Evolutionary conservation across 441 rosid genomes (phyloP), one percentile per base, ranked within the genome.

Genomic region (Cnidoscolus chayamansa): DNA sequence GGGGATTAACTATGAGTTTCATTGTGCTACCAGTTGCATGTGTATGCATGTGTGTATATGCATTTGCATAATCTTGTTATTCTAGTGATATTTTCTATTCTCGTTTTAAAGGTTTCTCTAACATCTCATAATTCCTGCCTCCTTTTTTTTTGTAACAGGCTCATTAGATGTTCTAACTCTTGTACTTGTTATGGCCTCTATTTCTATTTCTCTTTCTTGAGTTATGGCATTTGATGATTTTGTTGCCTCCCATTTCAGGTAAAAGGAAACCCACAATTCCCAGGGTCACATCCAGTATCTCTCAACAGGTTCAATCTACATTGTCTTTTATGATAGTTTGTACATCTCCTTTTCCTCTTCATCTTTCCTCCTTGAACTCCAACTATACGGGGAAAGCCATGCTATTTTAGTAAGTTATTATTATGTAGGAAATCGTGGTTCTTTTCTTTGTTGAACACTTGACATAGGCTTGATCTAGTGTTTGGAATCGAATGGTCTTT

Each of bases 281-380:
- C 99, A 4, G 99, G 99, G 58, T 96, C 99, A 32, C 99, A 96
- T 72, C 99, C 99, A 48, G 99, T 96, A 70, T 96, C 99, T 70
- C 93, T 96, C 76, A 87, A 85, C 93, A 92, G 99, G 99, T 96
- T 40, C 65, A 51, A 13, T 74, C 45, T 70, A 37, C 61, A 40
- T 66, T 61, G 68, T 70, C 72, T 76, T 50, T 40, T 1, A 45
- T 60, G 15, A 59, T 37, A 11, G 25, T 69, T 67, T 45, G 51
- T 40, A 0, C 43, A 6, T 8, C 6, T 0, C 31, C 68, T 17
- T n/a, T 10, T 12, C 66, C 35, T 6, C 31, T 65, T 17, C 43
- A 32, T 70, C 12, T 60, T 16, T 58, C 6, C 2, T 55, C n/a
- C 48, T 30, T 31, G 8, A 3, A 15, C 8, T 37, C 15, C 11